These are phyloP conservation scores for Ganoderma sinense DNA, from an alignment of 1,284 basidiomycete species.

Conservation along the genomic window DNA sequence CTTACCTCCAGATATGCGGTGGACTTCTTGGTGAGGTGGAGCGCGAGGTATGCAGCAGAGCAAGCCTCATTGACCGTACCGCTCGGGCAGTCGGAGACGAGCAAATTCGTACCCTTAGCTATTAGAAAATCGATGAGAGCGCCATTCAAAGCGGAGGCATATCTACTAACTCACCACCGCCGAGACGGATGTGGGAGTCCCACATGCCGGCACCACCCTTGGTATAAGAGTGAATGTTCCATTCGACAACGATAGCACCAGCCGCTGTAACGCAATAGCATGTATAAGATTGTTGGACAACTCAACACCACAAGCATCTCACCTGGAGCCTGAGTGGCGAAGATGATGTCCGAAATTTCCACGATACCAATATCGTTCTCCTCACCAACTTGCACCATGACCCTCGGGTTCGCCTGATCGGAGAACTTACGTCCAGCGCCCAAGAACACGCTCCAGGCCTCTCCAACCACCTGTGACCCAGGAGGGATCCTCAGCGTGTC, in stretches of 20 bases:
- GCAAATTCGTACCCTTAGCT: constrained; percentile 61
- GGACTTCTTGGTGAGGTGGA: constrained; percentile 68
- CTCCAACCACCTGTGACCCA: constrained; percentile 77
- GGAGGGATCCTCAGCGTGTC: constrained; percentile 77
- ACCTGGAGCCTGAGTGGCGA: constrained; percentile 63
- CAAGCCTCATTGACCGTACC: constrained; percentile 51
- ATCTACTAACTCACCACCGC: constrained; percentile 21
- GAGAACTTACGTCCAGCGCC: constrained; percentile 69
- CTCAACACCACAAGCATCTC: constrained; percentile 21
- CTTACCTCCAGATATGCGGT: constrained; percentile 66
- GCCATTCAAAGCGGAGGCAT: neutral
- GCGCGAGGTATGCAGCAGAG: constrained; percentile 63
- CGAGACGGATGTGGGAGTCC: constrained; percentile 66
- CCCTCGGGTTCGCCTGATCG: constrained; percentile 57
- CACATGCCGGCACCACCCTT: constrained; percentile 76
- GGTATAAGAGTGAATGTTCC: constrained; percentile 63
- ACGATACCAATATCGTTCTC: constrained; percentile 55
- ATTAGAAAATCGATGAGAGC: neutral
- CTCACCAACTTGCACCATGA: constrained; percentile 65
- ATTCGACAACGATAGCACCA: constrained; percentile 77
- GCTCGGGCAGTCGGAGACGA: constrained; percentile 48
- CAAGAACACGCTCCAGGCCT: constrained; percentile 80
- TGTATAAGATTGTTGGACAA: constrained; percentile 6
- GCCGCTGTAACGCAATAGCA: constrained; percentile 45
- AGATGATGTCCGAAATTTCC: constrained; percentile 69